Evolutionary conservation across 1,139 yeast species (phyloP).

Genomic region (Pichia sp.): DNA sequence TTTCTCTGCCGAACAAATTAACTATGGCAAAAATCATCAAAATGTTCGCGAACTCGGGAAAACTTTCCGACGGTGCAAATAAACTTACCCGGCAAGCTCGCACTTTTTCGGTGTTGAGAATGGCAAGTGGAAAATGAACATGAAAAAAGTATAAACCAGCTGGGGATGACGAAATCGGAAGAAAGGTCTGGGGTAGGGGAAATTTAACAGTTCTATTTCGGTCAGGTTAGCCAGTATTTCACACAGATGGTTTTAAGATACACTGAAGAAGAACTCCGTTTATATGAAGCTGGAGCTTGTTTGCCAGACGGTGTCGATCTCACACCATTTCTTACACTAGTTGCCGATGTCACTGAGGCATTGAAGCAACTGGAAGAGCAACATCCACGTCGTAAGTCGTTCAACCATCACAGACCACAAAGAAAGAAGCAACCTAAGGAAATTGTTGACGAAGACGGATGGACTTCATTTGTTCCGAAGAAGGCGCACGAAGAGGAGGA

Average conservation of each 20-base stretch:
- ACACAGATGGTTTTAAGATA: conserved; percentile 32
- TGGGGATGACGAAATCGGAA: neutral
- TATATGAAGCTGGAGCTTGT: conserved; percentile 51
- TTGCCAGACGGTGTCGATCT: conserved; percentile 61
- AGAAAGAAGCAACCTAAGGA: conserved; percentile 58
- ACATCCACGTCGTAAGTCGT: conserved; percentile 30
- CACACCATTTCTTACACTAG: conserved; percentile 59
- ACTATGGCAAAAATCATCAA: no score
- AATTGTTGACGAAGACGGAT: conserved; percentile 68
- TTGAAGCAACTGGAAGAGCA: conserved; percentile 27
- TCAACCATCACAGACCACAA: conserved; percentile 33
- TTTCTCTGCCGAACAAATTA: no score
- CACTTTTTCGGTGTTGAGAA: neutral
- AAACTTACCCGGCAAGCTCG: conserved; percentile 6
- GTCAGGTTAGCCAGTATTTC: neutral
- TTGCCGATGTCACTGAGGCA: conserved; percentile 54
- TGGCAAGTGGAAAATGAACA: neutral
- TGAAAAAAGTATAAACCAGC: neutral
- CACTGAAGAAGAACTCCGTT: conserved; percentile 65
- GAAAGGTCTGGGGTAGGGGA: neutral
- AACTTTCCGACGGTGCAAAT: no score
- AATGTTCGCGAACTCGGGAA: no score
- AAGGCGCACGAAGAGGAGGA: conserved; percentile 22
- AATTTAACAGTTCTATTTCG: neutral
- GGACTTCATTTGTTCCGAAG: conserved; percentile 54